These are phyloP conservation scores for Diplodia scrobiculata DNA, from an alignment of 2,329 filamentous ascomycete species.

Conservation along the genomic window DNA sequence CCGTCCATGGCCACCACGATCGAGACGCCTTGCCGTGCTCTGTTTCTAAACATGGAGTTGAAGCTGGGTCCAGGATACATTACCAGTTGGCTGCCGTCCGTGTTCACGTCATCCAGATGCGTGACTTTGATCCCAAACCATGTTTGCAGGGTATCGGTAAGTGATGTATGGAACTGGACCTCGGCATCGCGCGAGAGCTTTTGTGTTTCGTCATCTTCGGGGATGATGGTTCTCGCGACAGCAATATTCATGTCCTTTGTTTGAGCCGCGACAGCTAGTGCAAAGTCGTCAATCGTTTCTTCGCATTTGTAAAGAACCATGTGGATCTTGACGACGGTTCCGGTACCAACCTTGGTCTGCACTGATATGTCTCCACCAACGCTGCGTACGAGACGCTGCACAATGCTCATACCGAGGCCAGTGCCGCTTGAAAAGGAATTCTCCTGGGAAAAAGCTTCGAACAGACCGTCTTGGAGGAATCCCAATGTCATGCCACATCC, in stretches of 20 bases:
- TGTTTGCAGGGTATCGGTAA: neutral
- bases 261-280: neutral
- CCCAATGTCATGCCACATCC: constrained; percentile 47
- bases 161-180: neutral
- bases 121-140: neutral
- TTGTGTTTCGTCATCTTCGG: neutral
- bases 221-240: neutral
- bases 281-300: neutral
- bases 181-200: neutral
- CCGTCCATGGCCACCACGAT: constrained; percentile 9
- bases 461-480: constrained; percentile 42
- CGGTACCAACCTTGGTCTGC: constrained; percentile 39
- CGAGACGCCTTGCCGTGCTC: neutral
- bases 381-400: constrained; percentile 44
- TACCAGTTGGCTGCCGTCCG: neutral
- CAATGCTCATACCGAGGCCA: constrained; percentile 45
- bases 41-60: neutral
- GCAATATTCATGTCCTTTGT: neutral
- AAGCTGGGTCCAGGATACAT: constrained; percentile 3
- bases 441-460: constrained; percentile 46
- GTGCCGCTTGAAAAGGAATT: constrained; percentile 44
- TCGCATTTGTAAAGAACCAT: neutral
- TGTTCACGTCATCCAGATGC: neutral
- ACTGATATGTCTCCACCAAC: constrained; percentile 44
- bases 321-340: constrained; percentile 31